phyloP scores from a whole-genome alignment of 306 rosid genomes.

The Cucurbita ficifolia region DNA sequence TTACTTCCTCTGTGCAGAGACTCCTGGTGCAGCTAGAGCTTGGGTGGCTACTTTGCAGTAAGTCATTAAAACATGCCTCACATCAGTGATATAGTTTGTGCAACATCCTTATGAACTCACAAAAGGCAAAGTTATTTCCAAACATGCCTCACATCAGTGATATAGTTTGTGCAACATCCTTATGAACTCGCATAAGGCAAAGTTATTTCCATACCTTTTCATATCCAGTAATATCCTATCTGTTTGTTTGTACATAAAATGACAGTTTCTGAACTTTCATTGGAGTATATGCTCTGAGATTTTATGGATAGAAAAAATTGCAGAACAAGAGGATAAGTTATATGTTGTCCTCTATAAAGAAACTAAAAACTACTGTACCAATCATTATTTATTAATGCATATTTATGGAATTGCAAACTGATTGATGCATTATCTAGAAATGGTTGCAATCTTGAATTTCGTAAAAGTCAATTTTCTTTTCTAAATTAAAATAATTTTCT shows the following conservation, averaged over 20 bases:
- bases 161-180: not conserved
- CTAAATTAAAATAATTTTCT: not conserved
- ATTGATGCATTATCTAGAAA: not conserved
- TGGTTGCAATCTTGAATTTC: not conserved
- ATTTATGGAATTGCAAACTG: not conserved
- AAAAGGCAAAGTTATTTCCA: not conserved
- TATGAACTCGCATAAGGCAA: not conserved
- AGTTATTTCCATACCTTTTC: not conserved
- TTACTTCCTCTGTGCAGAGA: slow-evolving; percentile 95
- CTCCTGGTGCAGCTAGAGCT: slow-evolving; percentile 95
- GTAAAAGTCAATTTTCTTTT: not conserved
- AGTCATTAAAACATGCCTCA: slow-evolving; percentile 18
- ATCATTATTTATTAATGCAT: not conserved
- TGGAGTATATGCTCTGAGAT: not conserved
- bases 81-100: not conserved
- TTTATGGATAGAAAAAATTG: not conserved
- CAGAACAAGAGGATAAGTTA: not conserved
- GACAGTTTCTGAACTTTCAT: not conserved
- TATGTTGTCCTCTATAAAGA: not conserved
- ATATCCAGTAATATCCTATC: not conserved
- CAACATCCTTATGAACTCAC: not conserved
- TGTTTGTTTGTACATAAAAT: not conserved
- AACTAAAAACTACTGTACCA: not conserved
- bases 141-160: not conserved
- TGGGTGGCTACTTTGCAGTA: slow-evolving; percentile 96